phyloP scores from a whole-genome alignment of 306 rosid species.

The Trifolium subterraneum region DNA sequence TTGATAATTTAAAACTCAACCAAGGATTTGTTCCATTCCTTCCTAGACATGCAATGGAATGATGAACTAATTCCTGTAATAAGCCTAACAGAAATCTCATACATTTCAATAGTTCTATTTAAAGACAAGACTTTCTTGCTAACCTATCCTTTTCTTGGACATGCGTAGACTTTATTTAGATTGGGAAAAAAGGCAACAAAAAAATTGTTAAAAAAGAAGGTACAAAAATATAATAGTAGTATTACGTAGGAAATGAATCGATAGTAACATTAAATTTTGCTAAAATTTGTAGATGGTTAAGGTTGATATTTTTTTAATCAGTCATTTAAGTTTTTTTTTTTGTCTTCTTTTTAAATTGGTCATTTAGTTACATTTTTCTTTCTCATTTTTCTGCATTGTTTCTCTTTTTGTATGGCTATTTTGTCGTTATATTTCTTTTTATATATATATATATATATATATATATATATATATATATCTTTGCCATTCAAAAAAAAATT shows the following conservation, averaged over 20 bases:
- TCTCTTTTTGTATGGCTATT: too few species aligned
- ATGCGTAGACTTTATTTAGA: neutral
- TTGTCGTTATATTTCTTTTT: too few species aligned
- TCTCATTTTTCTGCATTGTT: too few species aligned
- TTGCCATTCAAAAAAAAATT: too few species aligned
- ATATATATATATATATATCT: too few species aligned
- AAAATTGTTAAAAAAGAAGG: too few species aligned
- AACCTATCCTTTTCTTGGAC: neutral
- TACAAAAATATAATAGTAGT: neutral
- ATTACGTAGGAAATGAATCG: neutral
- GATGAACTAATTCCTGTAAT: slow-evolving; percentile 29
- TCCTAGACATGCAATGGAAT: slow-evolving; percentile 32
- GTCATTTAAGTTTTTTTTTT: too few species aligned
- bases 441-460: too few species aligned
- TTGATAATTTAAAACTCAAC: slow-evolving; percentile 23
- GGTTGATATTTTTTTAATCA: too few species aligned
- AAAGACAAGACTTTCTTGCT: neutral
- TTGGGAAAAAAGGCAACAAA: neutral
- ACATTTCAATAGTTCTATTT: neutral
- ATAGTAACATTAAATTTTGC: neutral
- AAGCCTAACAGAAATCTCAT: neutral
- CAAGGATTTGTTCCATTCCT: slow-evolving; percentile 28
- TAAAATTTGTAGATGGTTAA: neutral
- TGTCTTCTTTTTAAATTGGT: too few species aligned
- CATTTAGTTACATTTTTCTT: too few species aligned